A percentile compares a stretch with the other conserved stretches of the same genome.
Evolutionary conservation across 1,284 basidiomycete species (phyloP).

Genomic region (Pterulicium gracile): DNA sequence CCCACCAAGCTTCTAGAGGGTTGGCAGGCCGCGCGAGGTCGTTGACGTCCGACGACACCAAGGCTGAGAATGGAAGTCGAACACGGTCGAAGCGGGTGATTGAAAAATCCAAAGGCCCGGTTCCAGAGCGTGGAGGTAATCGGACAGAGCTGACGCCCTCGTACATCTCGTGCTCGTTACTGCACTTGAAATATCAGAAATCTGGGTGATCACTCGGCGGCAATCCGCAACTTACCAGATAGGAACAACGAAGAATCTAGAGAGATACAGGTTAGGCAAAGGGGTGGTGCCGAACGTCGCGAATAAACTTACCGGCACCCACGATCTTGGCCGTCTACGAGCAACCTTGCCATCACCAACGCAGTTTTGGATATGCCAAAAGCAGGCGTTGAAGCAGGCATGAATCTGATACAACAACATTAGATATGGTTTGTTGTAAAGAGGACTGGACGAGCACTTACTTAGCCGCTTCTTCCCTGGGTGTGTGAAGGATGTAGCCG

Average conservation of each 20-base stretch:
- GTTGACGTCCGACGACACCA: slow-evolving; percentile 30
- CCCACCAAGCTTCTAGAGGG: slow-evolving; percentile 36
- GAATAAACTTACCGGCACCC: slow-evolving; percentile 28
- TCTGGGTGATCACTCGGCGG: not conserved
- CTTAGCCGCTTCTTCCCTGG: slow-evolving; percentile 46
- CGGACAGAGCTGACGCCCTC: slow-evolving; percentile 29
- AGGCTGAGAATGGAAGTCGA: slow-evolving; percentile 29
- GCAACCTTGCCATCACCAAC: slow-evolving; percentile 40
- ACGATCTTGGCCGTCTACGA: slow-evolving; percentile 34
- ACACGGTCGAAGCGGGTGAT: slow-evolving; percentile 38
- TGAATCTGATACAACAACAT: slow-evolving; percentile 28
- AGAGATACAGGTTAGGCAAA: not conserved
- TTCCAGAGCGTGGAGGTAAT: slow-evolving; percentile 33
- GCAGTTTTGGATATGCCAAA: slow-evolving; percentile 40
- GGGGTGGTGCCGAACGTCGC: not conserved
- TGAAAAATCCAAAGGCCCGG: slow-evolving; percentile 34
- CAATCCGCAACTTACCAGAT: slow-evolving; percentile 22
- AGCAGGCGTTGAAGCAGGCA: slow-evolving; percentile 46
- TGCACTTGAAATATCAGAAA: not conserved
- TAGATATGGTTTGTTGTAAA: slow-evolving; percentile 3
- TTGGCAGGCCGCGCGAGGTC: slow-evolving; percentile 25
- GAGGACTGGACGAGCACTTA: slow-evolving; percentile 17
- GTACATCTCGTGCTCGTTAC: slow-evolving; percentile 37
- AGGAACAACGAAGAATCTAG: slow-evolving; percentile 33
- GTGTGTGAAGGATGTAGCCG: slow-evolving; percentile 43